Base-by-base conservation (phyloP, 225 moss, liverwort and hornwort genomes). In the Pseudoscleropodium purum region DNA sequence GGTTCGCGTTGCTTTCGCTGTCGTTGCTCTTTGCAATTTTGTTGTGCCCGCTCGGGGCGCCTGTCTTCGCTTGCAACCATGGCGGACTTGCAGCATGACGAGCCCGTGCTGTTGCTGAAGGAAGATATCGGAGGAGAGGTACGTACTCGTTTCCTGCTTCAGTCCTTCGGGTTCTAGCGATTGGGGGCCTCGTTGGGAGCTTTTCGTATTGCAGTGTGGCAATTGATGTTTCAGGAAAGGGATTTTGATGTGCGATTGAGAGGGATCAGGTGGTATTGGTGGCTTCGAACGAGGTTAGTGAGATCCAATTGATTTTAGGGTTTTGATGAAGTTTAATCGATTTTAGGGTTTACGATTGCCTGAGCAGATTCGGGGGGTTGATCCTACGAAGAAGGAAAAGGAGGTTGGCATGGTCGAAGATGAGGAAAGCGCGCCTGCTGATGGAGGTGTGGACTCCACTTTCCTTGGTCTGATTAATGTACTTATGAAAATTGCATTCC, bases 351-450 rank as follows among this genome's bases (percentile, higher is more conserved):
- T 87, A 15, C 29, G 79, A 43, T 79, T 73, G 39, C 37, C 37
- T 90, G 83, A 86, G 86, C 92, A 97, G 95, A 95, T 95, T 86
- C 92, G 91, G 30, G 93, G 91, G 4, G 95, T 90, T 62, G 96
- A 98, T 90, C 94, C 94, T 25, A 96, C 95, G 63, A 96, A 96
- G 93, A 95, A 94, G 62, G 94, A 95, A 85, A 96, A 98, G 85
- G 95, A 95, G 83, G 93, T 92, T 39, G 92, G 94, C 23, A 75
- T 94, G 68, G 89, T 87, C 47, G 95, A 94, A 76, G 95, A 96
- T 43, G 91, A 94, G 81, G 97, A 95, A 64, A 56, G 91, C 27
- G 93, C 78, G 43, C 89, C 90, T 45, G 93, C 52, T 74, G 92
- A 90, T 43, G 90, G 94, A 85, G 93, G 89, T 72, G n/a, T 92